These are phyloP conservation scores for Yamadazyma insecticola DNA, from an alignment of 805 yeast genomes.

Conservation along the genomic window DNA sequence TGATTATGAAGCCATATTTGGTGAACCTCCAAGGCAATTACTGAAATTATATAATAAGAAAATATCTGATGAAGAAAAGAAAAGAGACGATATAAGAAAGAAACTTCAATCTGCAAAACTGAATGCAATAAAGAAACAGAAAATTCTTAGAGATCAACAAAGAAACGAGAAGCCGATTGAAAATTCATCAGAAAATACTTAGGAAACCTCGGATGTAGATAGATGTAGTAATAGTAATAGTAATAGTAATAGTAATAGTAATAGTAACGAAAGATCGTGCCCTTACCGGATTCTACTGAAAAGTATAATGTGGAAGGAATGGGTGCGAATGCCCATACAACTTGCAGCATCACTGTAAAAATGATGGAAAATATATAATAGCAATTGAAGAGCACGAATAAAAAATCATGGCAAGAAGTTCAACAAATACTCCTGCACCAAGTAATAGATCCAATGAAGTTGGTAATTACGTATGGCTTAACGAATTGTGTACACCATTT, in stretches of 20 bases:
- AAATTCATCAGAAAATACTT: too few relatives aligned
- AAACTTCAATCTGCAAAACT: slow-evolving; percentile 35
- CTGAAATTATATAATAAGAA: slow-evolving; percentile 46
- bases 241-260: too few relatives aligned
- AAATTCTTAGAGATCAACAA: slow-evolving; percentile 4
- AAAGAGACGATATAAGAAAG: slow-evolving; percentile 30
- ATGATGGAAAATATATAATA: too few relatives aligned
- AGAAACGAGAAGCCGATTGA: too few relatives aligned
- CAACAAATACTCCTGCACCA: slow-evolving; percentile 11
- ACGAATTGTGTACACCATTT: slow-evolving; percentile 33
- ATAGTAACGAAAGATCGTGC: too few relatives aligned
- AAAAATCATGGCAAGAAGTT: slow-evolving; percentile 7
- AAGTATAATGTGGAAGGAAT: too few relatives aligned
- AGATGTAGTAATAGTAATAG: slow-evolving; percentile 3
- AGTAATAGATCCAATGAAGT: slow-evolving; percentile 2
- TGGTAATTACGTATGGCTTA: slow-evolving; percentile 24
- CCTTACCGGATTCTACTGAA: too few relatives aligned
- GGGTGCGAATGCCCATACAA: too few relatives aligned
- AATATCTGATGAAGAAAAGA: slow-evolving; percentile 21
- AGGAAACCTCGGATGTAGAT: slow-evolving; percentile 2
- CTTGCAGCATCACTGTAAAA: too few relatives aligned
- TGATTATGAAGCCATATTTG: slow-evolving; percentile 49
- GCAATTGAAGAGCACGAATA: too few relatives aligned
- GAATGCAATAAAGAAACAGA: slow-evolving; percentile 25
- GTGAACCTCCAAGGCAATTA: slow-evolving; percentile 46